These are phyloP conservation scores for Ophiostoma ips DNA, from an alignment of 2,329 filamentous ascomycete genomes.

Conservation along the genomic window DNA sequence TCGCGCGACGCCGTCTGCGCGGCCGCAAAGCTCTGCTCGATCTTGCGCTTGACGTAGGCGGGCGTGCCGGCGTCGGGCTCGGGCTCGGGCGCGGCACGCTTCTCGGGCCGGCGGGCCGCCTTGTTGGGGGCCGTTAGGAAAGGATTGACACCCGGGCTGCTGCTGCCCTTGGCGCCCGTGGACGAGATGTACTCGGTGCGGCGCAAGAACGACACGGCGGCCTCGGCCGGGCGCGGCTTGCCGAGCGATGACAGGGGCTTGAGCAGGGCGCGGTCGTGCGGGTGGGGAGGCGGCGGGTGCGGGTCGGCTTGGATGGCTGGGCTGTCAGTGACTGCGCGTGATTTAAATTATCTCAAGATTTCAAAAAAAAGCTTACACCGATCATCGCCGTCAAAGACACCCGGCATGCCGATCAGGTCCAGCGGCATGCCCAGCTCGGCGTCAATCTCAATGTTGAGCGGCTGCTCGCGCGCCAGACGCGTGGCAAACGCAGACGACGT, in stretches of 20 bases:
- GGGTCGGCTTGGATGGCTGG: conserved; percentile 70
- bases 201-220: conserved; percentile 82
- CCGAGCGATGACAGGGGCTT: conserved; percentile 72
- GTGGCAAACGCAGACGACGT: conserved; percentile 84
- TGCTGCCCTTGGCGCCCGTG: conserved; percentile 31
- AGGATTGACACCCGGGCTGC: conserved; percentile 13
- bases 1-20: conserved; percentile 42
- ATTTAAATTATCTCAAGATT: too few species aligned
- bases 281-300: conserved; percentile 57
- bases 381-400: conserved; percentile 90
- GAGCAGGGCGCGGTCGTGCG: conserved; percentile 72
- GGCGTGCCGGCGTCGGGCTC: conserved; percentile 45
- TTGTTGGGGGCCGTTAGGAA: neutral
- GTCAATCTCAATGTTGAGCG: conserved; percentile 92
- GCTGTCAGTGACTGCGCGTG: neutral
- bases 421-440: conserved; percentile 96
- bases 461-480: conserved; percentile 76
- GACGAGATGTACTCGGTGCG: conserved; percentile 89
- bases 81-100: conserved; percentile 20
- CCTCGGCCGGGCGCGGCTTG: conserved; percentile 63
- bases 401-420: conserved; percentile 86
- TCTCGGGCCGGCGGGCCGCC: conserved; percentile 25
- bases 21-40: conserved; percentile 44
- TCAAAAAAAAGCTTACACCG: conserved; percentile 46
- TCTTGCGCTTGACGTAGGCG: conserved; percentile 55